Percentiles rank a stretch among this genome's conserved stretches.
Conservation (phyloP, 73 alveolate species). For the Tetrahymena thermophila region DNA sequence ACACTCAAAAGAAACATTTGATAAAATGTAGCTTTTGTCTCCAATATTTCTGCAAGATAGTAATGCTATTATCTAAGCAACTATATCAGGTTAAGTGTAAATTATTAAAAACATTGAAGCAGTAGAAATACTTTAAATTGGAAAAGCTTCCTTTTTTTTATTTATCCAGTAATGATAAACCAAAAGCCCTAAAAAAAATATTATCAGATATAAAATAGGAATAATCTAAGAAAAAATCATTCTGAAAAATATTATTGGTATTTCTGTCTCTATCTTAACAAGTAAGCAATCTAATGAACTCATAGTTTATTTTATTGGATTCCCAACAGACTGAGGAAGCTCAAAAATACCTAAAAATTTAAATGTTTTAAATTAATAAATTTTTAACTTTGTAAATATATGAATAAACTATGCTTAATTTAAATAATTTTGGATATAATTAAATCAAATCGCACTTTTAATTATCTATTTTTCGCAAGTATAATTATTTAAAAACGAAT, state of each 20-base stretch:
- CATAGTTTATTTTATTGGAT: slow-evolving; percentile 3
- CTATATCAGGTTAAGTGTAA: neutral
- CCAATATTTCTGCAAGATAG: neutral
- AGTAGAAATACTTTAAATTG: neutral
- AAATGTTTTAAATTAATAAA: neutral
- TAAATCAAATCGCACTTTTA: too few species aligned
- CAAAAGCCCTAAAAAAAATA: neutral
- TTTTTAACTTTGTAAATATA: too few species aligned
- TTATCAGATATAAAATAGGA: neutral
- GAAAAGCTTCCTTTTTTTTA: neutral
- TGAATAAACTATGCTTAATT: too few species aligned
- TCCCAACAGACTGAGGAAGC: slow-evolving; percentile 3
- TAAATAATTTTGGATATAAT: too few species aligned
- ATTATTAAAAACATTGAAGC: neutral
- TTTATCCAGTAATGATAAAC: neutral
- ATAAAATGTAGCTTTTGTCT: neutral
- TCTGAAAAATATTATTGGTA: neutral
- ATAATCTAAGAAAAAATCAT: neutral
- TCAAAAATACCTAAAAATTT: slow-evolving; percentile 4
- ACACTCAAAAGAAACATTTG: neutral
- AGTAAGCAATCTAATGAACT: neutral
- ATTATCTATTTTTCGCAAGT: too few species aligned
- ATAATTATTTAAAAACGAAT: too few species aligned
- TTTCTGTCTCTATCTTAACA: slow-evolving; percentile 1
- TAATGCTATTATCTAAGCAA: neutral